Base-by-base conservation (phyloP, 2,329 filamentous ascomycete species). In the Chaetoscypha palmicola region DNA sequence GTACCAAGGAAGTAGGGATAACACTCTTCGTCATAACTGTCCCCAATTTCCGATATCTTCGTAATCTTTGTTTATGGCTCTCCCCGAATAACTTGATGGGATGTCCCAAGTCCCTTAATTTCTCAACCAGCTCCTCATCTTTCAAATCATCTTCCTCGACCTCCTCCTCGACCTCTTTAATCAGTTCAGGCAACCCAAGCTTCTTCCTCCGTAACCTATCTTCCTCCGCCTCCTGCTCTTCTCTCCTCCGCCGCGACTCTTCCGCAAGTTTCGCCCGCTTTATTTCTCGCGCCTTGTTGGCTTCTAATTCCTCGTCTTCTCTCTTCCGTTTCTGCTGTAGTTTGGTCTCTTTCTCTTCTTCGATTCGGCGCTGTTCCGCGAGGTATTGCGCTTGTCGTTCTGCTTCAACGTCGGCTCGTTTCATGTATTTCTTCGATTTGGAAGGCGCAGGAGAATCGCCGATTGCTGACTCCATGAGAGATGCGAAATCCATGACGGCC, bases 401-500 rank as follows among this genome's bases (percentile, higher is more conserved):
- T 41, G 85, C 83, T 72, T 98, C 92, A 54, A 88, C 64, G 54
- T 98, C 91, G 53, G 84, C 81, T 53, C 89, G 87, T 57, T 87
- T 89, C 51, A 87, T 68, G 64, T 88, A 97, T 66, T 94, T 95
- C 58, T 83, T 41, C n/a, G 39, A 33, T 59, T 83, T 41, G 19
- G 39, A 33, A n/a, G 39, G 28, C 16, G 28, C 30, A 0, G 14
- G 8, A 12, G 68, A 41, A 36, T 58, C 55, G 4, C 48, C 31
- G 59, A 98, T 92, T 66, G 95, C 89, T 62, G 88, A 85, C 59
- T 86, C 81, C 87, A 98, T 94, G 37, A 98, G 71, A 26, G 88
- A 79, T 49, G 89, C 89, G 70, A 98, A 98, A 66, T 98, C 90
- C 92, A 98, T 98, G 54, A n/a, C n/a, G n/a, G n/a, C n/a, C n/a